Percentiles rank a stretch among this genome's conserved stretches.
Evolutionary conservation across 2,329 filamentous ascomycete genomes (phyloP).

Genomic region (Penicillium brevicompactum): DNA sequence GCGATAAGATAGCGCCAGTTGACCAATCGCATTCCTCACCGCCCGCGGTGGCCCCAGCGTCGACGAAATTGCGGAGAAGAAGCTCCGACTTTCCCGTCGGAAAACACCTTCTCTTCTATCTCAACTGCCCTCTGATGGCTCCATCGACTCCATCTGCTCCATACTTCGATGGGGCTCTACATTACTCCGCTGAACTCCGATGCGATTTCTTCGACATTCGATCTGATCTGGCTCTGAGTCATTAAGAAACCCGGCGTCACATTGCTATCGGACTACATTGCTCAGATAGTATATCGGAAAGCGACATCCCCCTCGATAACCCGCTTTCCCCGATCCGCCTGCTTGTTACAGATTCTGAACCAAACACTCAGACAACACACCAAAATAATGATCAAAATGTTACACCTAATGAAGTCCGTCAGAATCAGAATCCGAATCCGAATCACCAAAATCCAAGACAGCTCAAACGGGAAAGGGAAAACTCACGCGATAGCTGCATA

Average conservation of each 20-base stretch:
- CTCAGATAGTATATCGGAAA: slow-evolving; percentile 42
- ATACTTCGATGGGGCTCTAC: neutral
- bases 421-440: neutral
- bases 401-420: slow-evolving; percentile 28
- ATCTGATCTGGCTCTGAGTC: neutral
- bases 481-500: slow-evolving; percentile 36
- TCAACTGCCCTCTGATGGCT: neutral
- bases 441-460: neutral
- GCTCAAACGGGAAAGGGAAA: neutral
- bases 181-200: neutral
- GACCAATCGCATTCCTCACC: neutral
- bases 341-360: slow-evolving; percentile 36
- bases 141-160: slow-evolving; percentile 4
- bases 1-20: slow-evolving; percentile 1
- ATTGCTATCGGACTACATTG: neutral
- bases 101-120: slow-evolving; percentile 6
- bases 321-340: slow-evolving; percentile 37
- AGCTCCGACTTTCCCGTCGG: slow-evolving; percentile 18
- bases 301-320: slow-evolving; percentile 37
- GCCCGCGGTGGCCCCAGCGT: neutral
- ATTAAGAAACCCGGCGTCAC: neutral
- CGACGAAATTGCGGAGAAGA: neutral
- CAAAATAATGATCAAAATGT: slow-evolving; percentile 36
- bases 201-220: neutral
- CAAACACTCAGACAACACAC: slow-evolving; percentile 31